Evolutionary conservation across 345 rosid genomes (phyloP).

Genomic region (Populus davidiana): DNA sequence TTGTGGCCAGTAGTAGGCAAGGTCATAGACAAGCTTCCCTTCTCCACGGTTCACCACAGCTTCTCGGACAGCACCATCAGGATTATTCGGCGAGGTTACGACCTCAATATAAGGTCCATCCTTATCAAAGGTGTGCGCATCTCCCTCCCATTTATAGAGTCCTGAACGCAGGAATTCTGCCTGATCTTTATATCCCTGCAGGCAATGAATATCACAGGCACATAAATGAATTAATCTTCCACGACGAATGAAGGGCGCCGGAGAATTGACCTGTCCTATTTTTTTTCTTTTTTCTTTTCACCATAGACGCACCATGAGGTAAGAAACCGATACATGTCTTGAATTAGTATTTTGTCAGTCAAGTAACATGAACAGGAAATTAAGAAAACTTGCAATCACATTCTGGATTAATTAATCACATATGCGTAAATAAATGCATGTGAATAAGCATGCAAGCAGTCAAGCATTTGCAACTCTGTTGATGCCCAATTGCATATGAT

Average conservation of each 20-base stretch:
- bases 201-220: not conserved
- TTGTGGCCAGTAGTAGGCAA: conserved; percentile 93
- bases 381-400: not conserved
- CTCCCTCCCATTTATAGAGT: conserved; percentile 84
- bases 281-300: not conserved
- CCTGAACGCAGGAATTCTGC: conserved; percentile 52
- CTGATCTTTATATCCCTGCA: conserved; percentile 63
- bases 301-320: not conserved
- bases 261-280: not conserved
- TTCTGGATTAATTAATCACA: not conserved
- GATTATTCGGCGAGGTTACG: conserved; percentile 78
- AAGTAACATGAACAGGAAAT: not conserved
- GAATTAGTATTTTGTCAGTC: not conserved
- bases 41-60: conserved; percentile 62
- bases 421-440: not conserved
- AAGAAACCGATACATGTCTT: not conserved
- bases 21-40: conserved; percentile 68
- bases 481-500: not conserved
- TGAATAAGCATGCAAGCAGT: not conserved
- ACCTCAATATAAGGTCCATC: conserved; percentile 65
- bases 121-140: conserved; percentile 54
- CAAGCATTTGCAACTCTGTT: not conserved
- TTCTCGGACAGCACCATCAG: conserved; percentile 65
- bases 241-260: not conserved
- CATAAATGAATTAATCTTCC: not conserved